Base-by-base conservation (phyloP, 78 protist genomes). In the Guillardia theta region DNA sequence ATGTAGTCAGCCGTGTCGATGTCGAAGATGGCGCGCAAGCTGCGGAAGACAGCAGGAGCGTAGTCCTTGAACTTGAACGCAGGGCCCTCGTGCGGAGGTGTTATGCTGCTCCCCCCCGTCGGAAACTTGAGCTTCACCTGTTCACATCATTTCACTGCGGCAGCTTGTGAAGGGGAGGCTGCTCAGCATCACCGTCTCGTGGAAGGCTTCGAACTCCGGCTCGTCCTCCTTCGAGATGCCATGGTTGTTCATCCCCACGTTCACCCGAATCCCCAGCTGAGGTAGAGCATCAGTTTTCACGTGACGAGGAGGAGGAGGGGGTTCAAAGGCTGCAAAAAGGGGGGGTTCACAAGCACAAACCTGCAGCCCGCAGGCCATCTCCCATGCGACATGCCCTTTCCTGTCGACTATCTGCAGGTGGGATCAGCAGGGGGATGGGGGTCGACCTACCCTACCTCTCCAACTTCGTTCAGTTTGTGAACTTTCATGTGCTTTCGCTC, bases 21-120 rank as follows among this genome's bases (percentile, higher is more conserved):
- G 12, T 22, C 12, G 64, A 88, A 88, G 1, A 48, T 18, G 2
- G 8, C 39, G 30, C 93, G 93, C 30, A 88, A 64, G 46, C 27
- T 21, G 5, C 93, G 93, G 64, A 88, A 88, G 19, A 88, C 22
- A 8, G 30, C 43, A 8, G 93, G 93, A 0, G 93, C 54, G 93
- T 88, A 88, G 64, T 88, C 93, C 22, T 88, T 88, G 93, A 88
- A 88, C 93, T 45, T 88, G 93, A 88, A 88, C 46, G 70, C 54
- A 12, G 64, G 53, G 30, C 93, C 93, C 18, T 48, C 43, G 93
- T 88, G 54, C 46, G 54, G 54, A 41, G 76, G 93, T 0, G 93
- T 48, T 39, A 48, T 88, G 37, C 30, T 6, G 64, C 70, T 48
- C 30, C 93, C 93, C 19, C 30, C 83, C 33, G 36, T 70, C 46